Evolutionary conservation across 2,329 filamentous ascomycete genomes (phyloP).

Genomic region (Alternaria gansuensis): DNA sequence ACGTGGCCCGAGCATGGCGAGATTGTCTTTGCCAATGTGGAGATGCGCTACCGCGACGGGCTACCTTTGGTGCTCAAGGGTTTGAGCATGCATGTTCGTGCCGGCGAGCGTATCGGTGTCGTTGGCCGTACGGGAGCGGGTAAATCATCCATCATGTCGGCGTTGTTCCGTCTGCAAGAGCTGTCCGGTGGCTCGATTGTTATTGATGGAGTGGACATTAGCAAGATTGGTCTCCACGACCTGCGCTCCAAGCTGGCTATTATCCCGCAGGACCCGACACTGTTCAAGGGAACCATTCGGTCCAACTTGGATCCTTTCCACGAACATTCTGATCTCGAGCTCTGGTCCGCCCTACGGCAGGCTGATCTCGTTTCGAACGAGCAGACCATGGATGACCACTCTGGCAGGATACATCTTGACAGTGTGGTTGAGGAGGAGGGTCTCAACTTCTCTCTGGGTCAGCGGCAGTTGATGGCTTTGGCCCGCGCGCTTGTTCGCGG

Average conservation of each 20-base stretch:
- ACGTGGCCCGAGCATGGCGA: constrained; percentile 89
- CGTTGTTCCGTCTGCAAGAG: constrained; percentile 75
- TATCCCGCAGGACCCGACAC: constrained; percentile 84
- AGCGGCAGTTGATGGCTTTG: constrained; percentile 84
- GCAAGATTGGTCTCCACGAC: constrained; percentile 76
- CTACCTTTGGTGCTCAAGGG: constrained; percentile 61
- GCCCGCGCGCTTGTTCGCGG: constrained; percentile 88
- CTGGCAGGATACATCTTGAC: constrained; percentile 80
- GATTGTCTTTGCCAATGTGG: constrained; percentile 60
- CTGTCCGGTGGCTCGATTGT: constrained; percentile 58
- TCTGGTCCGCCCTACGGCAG: constrained; percentile 80
- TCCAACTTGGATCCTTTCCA: constrained; percentile 82
- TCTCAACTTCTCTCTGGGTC: constrained; percentile 86
- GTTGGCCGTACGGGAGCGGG: constrained; percentile 84
- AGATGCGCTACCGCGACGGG: constrained; percentile 62
- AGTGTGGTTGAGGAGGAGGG: constrained; percentile 90
- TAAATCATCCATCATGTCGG: constrained; percentile 84
- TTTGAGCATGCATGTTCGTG: constrained; percentile 71
- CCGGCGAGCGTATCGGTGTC: constrained; percentile 81
- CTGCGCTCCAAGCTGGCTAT: constrained; percentile 79
- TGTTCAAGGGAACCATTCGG: constrained; percentile 82
- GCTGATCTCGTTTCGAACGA: constrained; percentile 72
- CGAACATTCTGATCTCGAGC: constrained; percentile 78
- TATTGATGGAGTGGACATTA: constrained; percentile 67
- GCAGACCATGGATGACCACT: constrained; percentile 56